These are phyloP conservation scores for Nyctanthes arbortristis DNA, from an alignment of 257 asterid genomes.

Conservation along the genomic window DNA sequence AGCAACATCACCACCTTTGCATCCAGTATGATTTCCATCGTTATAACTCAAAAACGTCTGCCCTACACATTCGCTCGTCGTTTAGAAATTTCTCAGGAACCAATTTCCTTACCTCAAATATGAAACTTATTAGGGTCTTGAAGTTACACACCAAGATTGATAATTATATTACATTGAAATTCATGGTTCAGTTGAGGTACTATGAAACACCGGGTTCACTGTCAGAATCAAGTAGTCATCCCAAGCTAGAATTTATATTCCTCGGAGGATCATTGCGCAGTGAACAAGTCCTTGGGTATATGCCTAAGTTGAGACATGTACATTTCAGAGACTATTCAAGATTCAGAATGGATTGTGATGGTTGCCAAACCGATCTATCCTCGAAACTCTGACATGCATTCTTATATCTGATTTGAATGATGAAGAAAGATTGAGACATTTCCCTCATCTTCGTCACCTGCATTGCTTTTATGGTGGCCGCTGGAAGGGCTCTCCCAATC, in stretches of 20 bases:
- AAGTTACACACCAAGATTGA: neutral
- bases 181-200: slow-evolving; percentile 10
- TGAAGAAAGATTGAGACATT: neutral
- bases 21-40: too few relatives aligned
- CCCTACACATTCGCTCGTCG: neutral
- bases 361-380: neutral
- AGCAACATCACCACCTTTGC: neutral
- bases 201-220: neutral
- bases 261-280: too few relatives aligned
- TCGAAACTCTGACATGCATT: slow-evolving; percentile 5
- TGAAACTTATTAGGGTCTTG: slow-evolving; percentile 12
- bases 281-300: neutral
- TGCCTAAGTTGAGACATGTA: slow-evolving; percentile 12
- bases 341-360: neutral
- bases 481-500: neutral
- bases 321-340: neutral
- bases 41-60: neutral
- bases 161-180: too few relatives aligned
- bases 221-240: neutral
- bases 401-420: neutral
- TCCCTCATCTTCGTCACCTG: neutral
- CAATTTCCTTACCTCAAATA: neutral
- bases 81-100: neutral
- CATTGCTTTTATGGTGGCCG: neutral
- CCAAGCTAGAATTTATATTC: slow-evolving; percentile 12